Evolutionary conservation across 2,329 filamentous ascomycete species (phyloP).

Genomic region (Neoascochyta sp.): DNA sequence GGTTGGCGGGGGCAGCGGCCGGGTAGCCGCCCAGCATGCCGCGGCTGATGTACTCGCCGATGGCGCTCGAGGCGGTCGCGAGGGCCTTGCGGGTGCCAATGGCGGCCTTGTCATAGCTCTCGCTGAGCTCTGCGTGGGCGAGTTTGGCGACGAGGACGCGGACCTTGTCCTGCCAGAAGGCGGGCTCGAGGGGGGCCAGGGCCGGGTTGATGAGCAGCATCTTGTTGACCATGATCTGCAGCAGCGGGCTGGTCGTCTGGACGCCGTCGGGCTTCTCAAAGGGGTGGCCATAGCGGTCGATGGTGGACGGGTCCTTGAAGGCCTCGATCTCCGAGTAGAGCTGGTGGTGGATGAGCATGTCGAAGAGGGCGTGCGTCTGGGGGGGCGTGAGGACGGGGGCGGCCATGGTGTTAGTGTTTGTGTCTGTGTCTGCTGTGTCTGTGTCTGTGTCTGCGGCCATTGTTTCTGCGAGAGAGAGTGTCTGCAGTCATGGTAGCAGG

Average conservation of each 20-base stretch:
- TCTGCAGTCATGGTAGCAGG: too few species aligned
- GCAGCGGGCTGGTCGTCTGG: constrained; percentile 58
- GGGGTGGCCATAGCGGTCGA: constrained; percentile 66
- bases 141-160: constrained; percentile 42
- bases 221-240: constrained; percentile 65
- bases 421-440: too few species aligned
- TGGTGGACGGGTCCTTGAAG: constrained; percentile 64
- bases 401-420: too few species aligned
- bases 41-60: constrained; percentile 66
- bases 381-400: constrained; percentile 44
- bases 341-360: constrained; percentile 53
- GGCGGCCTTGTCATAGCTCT: constrained; percentile 76
- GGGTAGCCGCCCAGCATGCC: constrained; percentile 63
- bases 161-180: constrained; percentile 44
- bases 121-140: constrained; percentile 66
- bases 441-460: too few species aligned
- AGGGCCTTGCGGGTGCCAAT: constrained; percentile 72
- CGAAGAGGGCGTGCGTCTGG: constrained; percentile 52
- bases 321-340: constrained; percentile 64
- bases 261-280: constrained; percentile 50
- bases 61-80: constrained; percentile 64
- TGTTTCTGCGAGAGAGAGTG: too few species aligned
- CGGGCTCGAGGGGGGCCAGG: constrained; percentile 56
- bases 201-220: constrained; percentile 66
- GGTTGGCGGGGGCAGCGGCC: constrained; percentile 34